phyloP scores from a whole-genome alignment of 2,329 filamentous ascomycete genomes.

The Neofusicoccum sp. region DNA sequence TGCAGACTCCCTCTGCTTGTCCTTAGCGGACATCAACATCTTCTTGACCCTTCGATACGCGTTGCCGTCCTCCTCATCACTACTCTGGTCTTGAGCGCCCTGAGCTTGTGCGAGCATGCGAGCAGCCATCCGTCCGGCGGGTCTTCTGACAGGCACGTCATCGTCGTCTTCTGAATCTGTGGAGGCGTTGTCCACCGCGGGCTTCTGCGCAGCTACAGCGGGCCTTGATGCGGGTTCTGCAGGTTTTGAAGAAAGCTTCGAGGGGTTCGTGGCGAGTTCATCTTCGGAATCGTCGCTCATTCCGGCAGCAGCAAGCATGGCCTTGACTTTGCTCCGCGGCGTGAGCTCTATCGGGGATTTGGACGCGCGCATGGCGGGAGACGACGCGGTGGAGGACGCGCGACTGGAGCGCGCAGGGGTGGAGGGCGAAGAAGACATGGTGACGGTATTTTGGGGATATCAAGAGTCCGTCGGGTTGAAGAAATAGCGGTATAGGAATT shows the following conservation, averaged over 20 bases:
- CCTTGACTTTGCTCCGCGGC: constrained; percentile 16
- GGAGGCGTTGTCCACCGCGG: neutral
- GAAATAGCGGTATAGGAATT: neutral
- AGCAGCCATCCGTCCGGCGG: constrained; percentile 63
- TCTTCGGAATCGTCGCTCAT: constrained; percentile 17
- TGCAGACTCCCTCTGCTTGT: constrained; percentile 21
- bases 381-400: constrained; percentile 11
- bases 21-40: constrained; percentile 40
- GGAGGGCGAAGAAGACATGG: constrained; percentile 11
- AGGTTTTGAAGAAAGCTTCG: neutral
- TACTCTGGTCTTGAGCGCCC: constrained; percentile 21
- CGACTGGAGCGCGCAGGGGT: constrained; percentile 11
- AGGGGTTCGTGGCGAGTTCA: neutral
- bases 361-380: constrained; percentile 7
- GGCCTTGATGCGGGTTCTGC: neutral
- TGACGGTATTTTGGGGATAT: neutral
- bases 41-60: constrained; percentile 46
- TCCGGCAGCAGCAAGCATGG: constrained; percentile 13
- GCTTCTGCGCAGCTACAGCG: neutral
- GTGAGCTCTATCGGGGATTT: constrained; percentile 17
- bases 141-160: constrained; percentile 37
- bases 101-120: constrained; percentile 49
- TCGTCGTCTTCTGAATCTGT: constrained; percentile 27
- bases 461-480: neutral
- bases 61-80: constrained; percentile 30